These are phyloP conservation scores for Ascochyta clinopodiicola DNA, from an alignment of 2,329 filamentous ascomycete genomes.

Conservation along the genomic window DNA sequence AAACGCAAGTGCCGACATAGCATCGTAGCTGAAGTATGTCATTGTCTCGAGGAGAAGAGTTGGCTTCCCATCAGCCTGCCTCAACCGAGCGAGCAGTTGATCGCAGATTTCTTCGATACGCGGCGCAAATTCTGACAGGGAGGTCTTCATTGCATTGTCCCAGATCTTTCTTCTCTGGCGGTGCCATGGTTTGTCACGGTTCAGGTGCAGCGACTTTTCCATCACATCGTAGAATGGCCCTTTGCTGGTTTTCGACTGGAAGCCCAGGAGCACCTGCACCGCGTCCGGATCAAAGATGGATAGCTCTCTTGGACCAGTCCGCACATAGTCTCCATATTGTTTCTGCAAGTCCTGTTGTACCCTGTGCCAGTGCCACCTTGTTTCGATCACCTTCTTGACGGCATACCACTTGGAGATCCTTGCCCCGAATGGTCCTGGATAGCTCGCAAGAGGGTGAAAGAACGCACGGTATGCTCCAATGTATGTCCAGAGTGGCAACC, in stretches of 20 bases:
- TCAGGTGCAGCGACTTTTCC: conserved; percentile 34
- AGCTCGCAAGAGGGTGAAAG: conserved; percentile 32
- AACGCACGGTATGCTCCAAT: conserved; percentile 31
- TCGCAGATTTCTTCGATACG: conserved; percentile 33
- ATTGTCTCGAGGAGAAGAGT: conserved; percentile 52
- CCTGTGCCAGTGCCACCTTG: conserved; percentile 24
- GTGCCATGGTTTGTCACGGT: conserved; percentile 34
- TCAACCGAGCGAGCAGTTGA: conserved; percentile 27
- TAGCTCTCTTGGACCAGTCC: conserved; percentile 35
- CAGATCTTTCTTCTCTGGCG: conserved; percentile 35
- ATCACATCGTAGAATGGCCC: conserved; percentile 33
- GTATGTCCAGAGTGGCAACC: conserved; percentile 26
- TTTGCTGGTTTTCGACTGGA: conserved; percentile 34
- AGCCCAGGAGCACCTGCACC: conserved; percentile 27
- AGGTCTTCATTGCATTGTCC: conserved; percentile 39
- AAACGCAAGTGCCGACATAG: conserved; percentile 56
- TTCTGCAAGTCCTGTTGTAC: conserved; percentile 28
- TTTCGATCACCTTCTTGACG: conserved; percentile 24
- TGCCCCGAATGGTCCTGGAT: conserved; percentile 30
- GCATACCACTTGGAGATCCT: conserved; percentile 35
- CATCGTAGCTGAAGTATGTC: conserved; percentile 53
- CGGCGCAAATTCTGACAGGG: conserved; percentile 30
- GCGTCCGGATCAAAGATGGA: conserved; percentile 33
- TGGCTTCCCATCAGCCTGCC: conserved; percentile 27
- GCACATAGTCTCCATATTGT: conserved; percentile 35